Evolutionary conservation across 768 basidiomycete species (phyloP).

Genomic region (Amanita inopinata): DNA sequence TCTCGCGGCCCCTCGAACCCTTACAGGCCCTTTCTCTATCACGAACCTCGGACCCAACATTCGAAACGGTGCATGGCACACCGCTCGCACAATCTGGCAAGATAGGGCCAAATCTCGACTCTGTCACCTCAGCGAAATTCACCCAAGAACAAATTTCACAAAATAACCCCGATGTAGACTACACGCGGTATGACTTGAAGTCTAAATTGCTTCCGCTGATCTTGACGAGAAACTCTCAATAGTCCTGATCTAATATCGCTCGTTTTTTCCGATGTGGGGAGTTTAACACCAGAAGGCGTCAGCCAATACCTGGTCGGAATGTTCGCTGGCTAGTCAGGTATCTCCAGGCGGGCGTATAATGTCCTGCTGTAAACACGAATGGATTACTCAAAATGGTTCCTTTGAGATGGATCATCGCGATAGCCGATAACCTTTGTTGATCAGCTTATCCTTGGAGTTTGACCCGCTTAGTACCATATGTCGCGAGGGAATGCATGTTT

Average conservation of each 20-base stretch:
- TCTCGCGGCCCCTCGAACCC: conserved; percentile 35
- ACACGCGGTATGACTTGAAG: conserved; percentile 58
- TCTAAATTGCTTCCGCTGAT: conserved; percentile 11
- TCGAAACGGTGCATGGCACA: not conserved
- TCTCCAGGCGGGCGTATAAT: not conserved
- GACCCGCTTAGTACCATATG: not conserved
- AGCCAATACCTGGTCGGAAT: conserved; percentile 94
- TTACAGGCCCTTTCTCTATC: conserved; percentile 17
- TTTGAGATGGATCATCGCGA: conserved; percentile 23
- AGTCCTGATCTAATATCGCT: conserved; percentile 91
- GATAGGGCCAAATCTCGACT: not conserved
- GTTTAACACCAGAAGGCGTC: conserved; percentile 85
- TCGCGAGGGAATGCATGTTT: not conserved
- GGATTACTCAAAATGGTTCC: not conserved
- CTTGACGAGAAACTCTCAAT: conserved; percentile 12
- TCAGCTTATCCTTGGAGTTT: not conserved
- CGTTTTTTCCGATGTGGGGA: conserved; percentile 91
- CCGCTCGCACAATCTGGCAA: conserved; percentile 1
- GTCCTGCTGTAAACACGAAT: not conserved
- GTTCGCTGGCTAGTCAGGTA: conserved; percentile 55
- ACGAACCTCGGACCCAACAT: conserved; percentile 11
- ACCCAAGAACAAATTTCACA: conserved; percentile 73
- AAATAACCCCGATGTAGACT: conserved; percentile 88
- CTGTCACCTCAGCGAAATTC: conserved; percentile 36
- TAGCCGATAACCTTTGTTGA: conserved; percentile 24